Evolutionary conservation across 768 basidiomycete genomes (phyloP), one percentile per base, ranked within the genome.

Genomic region (Amyloporia xantha): DNA sequence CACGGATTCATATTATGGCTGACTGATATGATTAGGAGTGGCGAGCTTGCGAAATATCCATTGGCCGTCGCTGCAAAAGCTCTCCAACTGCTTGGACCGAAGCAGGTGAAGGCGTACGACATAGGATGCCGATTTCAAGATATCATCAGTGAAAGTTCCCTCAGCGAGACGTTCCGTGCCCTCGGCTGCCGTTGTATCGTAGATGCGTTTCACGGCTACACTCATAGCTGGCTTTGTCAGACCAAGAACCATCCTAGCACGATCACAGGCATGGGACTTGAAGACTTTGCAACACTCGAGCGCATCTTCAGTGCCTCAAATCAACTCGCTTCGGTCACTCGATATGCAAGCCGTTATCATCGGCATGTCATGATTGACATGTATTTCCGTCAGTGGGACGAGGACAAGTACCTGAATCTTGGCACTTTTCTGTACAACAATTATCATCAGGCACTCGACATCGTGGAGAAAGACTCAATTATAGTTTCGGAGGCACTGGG

Each of bases 151-250:
- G n/a, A n/a, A n/a, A n/a, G n/a, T n/a, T n/a, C n/a, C n/a, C n/a
- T n/a, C n/a, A n/a, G n/a, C n/a, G n/a, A n/a, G n/a, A n/a, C n/a
- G n/a, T n/a, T n/a, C n/a, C n/a, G n/a, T n/a, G n/a, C n/a, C n/a
- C n/a, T n/a, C n/a, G 26, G 25, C 11, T 24, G 25, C 17, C 52
- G 43, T 15, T 46, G 48, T 28, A 51, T 45, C 26, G 57, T 63
- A 15, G 51, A 62, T 41, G 54, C 65, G 2, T 70, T 69, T 47
- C 67, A 70, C 54, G 66, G 68, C 0, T 67, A 68, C 51, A 48
- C 62, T 9, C 69, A 73, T 48, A 56, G 63, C 49, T 58, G 59
- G 45, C 1, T 15, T 5, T 72, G 71, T 41, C 70, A 71, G 42
- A 42, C 62, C 6, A 21, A 45, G 0, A 44, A 62, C 42, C 70